These are phyloP conservation scores for Clavariopsis aquatica DNA, from an alignment of 495 filamentous ascomycete species.

Conservation along the genomic window DNA sequence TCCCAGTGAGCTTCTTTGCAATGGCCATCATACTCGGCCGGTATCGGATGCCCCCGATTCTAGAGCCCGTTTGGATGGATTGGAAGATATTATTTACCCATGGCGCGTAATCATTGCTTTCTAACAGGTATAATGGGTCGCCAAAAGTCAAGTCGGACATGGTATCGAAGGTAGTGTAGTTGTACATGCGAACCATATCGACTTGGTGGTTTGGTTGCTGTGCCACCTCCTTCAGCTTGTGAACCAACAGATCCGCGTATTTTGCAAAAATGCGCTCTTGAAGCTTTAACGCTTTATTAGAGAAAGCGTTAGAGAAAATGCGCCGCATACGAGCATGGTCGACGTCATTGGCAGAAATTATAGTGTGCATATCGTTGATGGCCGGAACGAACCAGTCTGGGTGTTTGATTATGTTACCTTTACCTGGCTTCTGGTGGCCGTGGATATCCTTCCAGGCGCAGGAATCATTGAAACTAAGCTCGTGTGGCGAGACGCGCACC, in stretches of 20 bases:
- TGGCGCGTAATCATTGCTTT: conserved; percentile 15
- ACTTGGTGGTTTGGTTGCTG: conserved; percentile 18
- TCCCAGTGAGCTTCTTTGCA: conserved; percentile 8
- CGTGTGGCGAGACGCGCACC: conserved; percentile 34
- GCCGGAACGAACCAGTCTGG: conserved; percentile 12
- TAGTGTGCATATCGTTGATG: conserved; percentile 1
- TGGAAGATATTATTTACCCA: conserved; percentile 30
- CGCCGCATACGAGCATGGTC: conserved; percentile 33
- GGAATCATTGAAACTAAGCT: conserved; percentile 28
- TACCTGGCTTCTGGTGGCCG: conserved; percentile 27
- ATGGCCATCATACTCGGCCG: conserved; percentile 10
- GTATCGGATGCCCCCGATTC: conserved; percentile 9
- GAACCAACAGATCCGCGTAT: conserved; percentile 44
- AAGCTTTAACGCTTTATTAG: conserved; percentile 34
- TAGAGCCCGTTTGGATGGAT: conserved; percentile 7
- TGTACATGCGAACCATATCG: conserved; percentile 38
- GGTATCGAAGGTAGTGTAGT: conserved; percentile 41
- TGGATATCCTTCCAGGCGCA: conserved; percentile 33
- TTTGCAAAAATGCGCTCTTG: conserved; percentile 36
- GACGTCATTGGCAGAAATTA: conserved; percentile 29
- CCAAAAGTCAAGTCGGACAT: conserved; percentile 32
- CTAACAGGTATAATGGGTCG: conserved; percentile 17
- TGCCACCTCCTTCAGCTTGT: conserved; percentile 21
- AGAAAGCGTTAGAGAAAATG: conserved; percentile 37
- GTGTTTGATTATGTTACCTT: conserved; percentile 30